Conservation (phyloP, 345 rosid genomes). For the Gynandropsis gynandra region DNA sequence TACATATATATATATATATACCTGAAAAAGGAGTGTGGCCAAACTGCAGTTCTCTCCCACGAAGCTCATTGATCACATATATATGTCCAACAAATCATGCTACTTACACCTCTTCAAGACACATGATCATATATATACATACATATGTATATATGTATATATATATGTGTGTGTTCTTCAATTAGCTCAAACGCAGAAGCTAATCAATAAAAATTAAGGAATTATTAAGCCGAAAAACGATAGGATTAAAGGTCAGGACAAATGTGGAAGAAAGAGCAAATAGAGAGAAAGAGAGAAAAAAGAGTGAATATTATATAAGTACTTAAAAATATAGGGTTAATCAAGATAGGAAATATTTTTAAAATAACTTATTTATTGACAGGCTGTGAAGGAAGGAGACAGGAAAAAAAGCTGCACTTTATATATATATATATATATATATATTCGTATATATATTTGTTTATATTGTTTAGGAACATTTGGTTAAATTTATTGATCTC, state of each 20-base stretch:
- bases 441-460: background rate
- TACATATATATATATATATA: slow-evolving; percentile 13
- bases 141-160: background rate
- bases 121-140: background rate
- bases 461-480: no score
- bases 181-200: slow-evolving; percentile 10
- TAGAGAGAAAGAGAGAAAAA: no score
- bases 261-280: slow-evolving; percentile 18
- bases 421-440: background rate
- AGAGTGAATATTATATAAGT: slow-evolving; percentile 31
- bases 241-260: slow-evolving; percentile 20
- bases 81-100: slow-evolving; percentile 32
- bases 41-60: slow-evolving; percentile 28
- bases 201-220: background rate
- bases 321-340: slow-evolving; percentile 52
- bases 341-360: no score
- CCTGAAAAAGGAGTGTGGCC: slow-evolving; percentile 41
- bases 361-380: no score
- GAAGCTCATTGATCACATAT: slow-evolving; percentile 49
- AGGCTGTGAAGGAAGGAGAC: slow-evolving; percentile 60
- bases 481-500: no score
- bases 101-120: slow-evolving; percentile 28
- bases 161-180: slow-evolving; percentile 9
- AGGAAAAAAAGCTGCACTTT: slow-evolving; percentile 30
- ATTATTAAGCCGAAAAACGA: slow-evolving; percentile 32